Evolutionary conservation across 306 rosid species (phyloP).

Genomic region (Acacia confusa): DNA sequence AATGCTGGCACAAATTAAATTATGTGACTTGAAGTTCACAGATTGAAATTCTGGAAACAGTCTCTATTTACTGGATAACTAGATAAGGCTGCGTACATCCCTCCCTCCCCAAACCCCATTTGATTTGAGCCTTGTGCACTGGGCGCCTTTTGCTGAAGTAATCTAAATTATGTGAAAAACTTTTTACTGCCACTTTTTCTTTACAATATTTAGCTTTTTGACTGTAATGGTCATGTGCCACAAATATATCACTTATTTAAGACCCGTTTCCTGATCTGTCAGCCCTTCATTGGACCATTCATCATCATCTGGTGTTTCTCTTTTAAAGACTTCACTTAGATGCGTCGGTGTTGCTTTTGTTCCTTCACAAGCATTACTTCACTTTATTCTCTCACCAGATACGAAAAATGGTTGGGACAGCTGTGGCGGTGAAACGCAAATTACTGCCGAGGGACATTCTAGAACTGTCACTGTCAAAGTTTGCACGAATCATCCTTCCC

Average conservation of each 20-base stretch:
- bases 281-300: not conserved
- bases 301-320: conserved; percentile 3
- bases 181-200: not conserved
- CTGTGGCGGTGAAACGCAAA: conserved; percentile 75
- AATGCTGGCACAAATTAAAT: not conserved
- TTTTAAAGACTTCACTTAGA: conserved; percentile 10
- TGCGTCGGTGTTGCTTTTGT: conserved; percentile 19
- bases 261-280: conserved; percentile 8
- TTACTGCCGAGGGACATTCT: conserved; percentile 73
- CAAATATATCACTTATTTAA: conserved; percentile 11
- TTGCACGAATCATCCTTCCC: conserved; percentile 71
- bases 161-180: not conserved
- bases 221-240: not conserved
- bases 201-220: not conserved
- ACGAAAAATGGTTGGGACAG: conserved; percentile 85
- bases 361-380: not conserved
- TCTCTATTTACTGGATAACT: too few relatives aligned
- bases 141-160: not conserved
- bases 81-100: too few relatives aligned
- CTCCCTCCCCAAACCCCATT: too few relatives aligned
- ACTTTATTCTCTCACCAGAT: conserved; percentile 51
- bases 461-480: conserved; percentile 64
- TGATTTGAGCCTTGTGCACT: too few relatives aligned
- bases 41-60: too few relatives aligned
- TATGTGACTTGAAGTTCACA: not conserved